Evolutionary conservation across 129 eudicot genomes (phyloP).

Genomic region (Kitagawia praeruptora): DNA sequence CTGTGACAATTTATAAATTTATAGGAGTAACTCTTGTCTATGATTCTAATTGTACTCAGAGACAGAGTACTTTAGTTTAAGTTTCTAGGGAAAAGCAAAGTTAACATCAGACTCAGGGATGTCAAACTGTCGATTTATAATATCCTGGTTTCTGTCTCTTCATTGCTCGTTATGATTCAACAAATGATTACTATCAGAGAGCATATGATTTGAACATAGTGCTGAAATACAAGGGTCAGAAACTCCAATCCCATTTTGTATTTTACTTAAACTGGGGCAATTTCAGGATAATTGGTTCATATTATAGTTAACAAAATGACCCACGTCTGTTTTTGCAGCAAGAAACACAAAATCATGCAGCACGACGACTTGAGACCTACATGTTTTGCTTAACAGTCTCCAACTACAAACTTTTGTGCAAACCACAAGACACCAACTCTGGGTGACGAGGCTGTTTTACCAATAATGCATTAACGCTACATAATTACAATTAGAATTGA

Average conservation of each 20-base stretch:
- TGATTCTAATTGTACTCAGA: not conserved
- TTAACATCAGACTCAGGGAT: not conserved
- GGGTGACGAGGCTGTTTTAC: not conserved
- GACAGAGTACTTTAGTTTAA: not conserved
- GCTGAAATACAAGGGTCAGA: not conserved
- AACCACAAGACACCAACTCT: not conserved
- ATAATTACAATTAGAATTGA: too few species aligned
- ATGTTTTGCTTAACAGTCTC: not conserved
- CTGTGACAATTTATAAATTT: not conserved
- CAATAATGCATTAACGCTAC: not conserved
- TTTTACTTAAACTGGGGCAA: not conserved
- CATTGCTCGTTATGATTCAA: not conserved
- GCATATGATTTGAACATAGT: not conserved
- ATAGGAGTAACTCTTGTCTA: not conserved
- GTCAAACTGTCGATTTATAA: not conserved
- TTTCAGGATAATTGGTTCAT: not conserved
- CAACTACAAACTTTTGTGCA: not conserved
- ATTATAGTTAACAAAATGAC: not conserved
- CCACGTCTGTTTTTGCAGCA: not conserved
- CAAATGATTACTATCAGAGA: not conserved
- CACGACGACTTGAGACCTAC: not conserved
- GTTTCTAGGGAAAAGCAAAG: not conserved
- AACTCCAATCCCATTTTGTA: not conserved
- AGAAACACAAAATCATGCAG: not conserved
- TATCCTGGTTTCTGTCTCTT: not conserved